Percentiles rank a stretch among this genome's conserved stretches.
Conservation (phyloP, 2,329 filamentous ascomycete species). For the Curvularia verruculosa region DNA sequence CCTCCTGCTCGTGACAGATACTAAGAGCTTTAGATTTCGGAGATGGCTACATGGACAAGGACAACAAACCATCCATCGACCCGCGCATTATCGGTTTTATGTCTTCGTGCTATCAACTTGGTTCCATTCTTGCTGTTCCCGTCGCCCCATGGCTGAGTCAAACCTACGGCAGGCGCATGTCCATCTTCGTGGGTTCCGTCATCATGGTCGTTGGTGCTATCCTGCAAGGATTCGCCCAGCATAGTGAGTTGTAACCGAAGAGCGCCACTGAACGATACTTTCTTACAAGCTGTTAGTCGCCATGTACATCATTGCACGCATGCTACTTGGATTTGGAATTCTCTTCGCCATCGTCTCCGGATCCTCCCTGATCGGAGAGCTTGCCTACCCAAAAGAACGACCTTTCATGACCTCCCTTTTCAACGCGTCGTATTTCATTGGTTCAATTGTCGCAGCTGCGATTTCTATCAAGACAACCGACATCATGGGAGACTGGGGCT, state of each 20-base stretch:
- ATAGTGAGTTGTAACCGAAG: slow-evolving; percentile 26
- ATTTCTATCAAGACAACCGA: slow-evolving; percentile 58
- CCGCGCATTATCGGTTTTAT: slow-evolving; percentile 43
- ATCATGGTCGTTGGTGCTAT: slow-evolving; percentile 66
- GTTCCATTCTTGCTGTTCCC: slow-evolving; percentile 43
- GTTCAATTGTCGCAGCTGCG: slow-evolving; percentile 56
- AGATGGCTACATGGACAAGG: slow-evolving; percentile 30
- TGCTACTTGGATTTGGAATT: slow-evolving; percentile 67
- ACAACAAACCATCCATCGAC: slow-evolving; percentile 29
- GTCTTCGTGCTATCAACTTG: slow-evolving; percentile 45
- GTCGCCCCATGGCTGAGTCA: slow-evolving; percentile 43
- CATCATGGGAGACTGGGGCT: slow-evolving; percentile 54
- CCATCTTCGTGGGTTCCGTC: slow-evolving; percentile 63
- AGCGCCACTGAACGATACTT: not conserved
- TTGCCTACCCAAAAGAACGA: slow-evolving; percentile 66
- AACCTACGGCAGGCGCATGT: slow-evolving; percentile 59
- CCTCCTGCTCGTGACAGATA: too few relatives aligned
- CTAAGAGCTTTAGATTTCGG: slow-evolving; percentile 39
- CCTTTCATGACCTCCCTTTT: slow-evolving; percentile 65
- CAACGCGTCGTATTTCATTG: slow-evolving; percentile 65
- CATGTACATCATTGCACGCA: slow-evolving; percentile 66
- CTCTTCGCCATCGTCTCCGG: slow-evolving; percentile 65
- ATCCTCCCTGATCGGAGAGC: slow-evolving; percentile 64
- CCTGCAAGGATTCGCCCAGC: slow-evolving; percentile 60
- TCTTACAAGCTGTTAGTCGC: slow-evolving; percentile 38